Evolutionary conservation across 345 rosid genomes (phyloP).

Genomic region (Syzygium grande): DNA sequence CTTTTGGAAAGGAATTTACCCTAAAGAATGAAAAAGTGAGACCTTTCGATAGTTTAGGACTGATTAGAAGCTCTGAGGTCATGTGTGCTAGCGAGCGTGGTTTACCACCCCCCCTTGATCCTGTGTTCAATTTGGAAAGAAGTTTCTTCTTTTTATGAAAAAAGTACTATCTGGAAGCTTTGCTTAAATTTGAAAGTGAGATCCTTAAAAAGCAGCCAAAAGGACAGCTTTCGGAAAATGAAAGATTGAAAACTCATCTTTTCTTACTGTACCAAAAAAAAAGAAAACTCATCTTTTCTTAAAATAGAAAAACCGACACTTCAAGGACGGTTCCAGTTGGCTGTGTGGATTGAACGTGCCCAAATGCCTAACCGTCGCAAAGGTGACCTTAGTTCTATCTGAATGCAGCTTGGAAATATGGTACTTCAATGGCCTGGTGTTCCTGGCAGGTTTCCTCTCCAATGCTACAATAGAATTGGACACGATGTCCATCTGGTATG

Average conservation of each 20-base stretch:
- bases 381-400: background rate
- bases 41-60: background rate
- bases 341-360: background rate
- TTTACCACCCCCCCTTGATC: background rate
- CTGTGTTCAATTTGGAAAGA: background rate
- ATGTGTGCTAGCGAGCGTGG: background rate
- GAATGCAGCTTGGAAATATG: constrained; percentile 75
- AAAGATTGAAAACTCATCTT: background rate
- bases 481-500: constrained; percentile 76
- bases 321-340: background rate
- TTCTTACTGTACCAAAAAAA: no score
- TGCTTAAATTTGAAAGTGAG: background rate
- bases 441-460: constrained; percentile 69
- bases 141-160: background rate
- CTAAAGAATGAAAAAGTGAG: background rate
- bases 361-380: background rate
- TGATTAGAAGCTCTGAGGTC: background rate
- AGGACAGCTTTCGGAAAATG: background rate
- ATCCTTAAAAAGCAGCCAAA: background rate
- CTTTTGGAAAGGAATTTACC: background rate
- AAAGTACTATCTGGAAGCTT: background rate
- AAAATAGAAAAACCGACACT: background rate
- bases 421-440: constrained; percentile 85
- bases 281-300: background rate
- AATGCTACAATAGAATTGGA: constrained; percentile 65